Evolutionary conservation across 192 early-diverging fungal species (phyloP).

Genomic region (Coemansia sp.): DNA sequence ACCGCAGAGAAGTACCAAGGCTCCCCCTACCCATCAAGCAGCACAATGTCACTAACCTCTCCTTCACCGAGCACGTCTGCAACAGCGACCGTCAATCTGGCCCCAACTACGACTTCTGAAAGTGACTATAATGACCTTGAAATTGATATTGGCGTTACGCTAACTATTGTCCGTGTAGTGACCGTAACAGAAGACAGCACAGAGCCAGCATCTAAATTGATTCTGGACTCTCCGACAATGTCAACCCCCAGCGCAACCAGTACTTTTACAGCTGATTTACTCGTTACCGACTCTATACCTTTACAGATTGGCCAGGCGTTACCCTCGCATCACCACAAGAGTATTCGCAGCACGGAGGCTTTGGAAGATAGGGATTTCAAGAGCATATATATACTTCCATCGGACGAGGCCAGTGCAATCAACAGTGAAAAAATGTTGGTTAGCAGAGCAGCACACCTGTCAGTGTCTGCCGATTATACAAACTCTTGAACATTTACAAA

Average conservation of each 20-base stretch:
- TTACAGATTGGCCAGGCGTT: neutral
- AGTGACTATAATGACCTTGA: neutral
- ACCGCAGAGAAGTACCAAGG: no score
- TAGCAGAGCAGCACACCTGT: neutral
- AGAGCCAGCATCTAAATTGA: no score
- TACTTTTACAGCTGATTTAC: neutral
- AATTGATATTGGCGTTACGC: neutral
- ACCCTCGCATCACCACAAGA: neutral
- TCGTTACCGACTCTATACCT: neutral
- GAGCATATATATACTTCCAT: neutral
- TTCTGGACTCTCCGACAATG: neutral
- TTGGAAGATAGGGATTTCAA: neutral
- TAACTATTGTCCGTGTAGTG: neutral
- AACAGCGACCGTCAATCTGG: neutral
- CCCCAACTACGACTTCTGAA: neutral
- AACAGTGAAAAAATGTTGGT: neutral
- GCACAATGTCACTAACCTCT: neutral
- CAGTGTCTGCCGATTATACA: neutral
- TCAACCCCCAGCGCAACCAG: neutral
- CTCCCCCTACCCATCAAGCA: no score
- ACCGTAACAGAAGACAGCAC: neutral
- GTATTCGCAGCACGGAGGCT: neutral
- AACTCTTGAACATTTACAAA: neutral
- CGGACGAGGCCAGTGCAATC: constrained; percentile 11
- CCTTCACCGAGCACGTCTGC: neutral